Base-by-base conservation (phyloP, 176 grass and related monocot species). In the Zoysia japonica region DNA sequence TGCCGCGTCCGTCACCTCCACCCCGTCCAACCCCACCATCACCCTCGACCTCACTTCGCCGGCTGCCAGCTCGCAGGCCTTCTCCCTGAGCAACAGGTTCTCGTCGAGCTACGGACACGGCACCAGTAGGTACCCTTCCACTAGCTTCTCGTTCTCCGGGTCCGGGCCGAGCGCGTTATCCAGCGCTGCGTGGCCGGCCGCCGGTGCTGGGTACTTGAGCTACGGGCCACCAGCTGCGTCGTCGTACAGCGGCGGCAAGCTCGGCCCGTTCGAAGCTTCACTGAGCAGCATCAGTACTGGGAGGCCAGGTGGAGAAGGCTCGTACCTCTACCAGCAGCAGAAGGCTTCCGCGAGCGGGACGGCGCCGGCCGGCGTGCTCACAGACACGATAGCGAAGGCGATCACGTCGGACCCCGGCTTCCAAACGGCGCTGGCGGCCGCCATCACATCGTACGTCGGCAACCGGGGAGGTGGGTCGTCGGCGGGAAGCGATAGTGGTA, bases 1-100 rank as follows among this genome's bases (percentile, higher is more conserved):
- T 28, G 28, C 28, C 4, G 77, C 89, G 49, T 88, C 87, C 44
- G 74, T 94, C 72, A 94, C 83, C 7, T 87, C 89, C 75, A 89
- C 73, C 2, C 77, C 89, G 17, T 94, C 91, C 17, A 78, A 90
- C 85, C 89, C 94, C 14, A 90, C 94, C 38, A 88, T 97, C 83
- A 97, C 94, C 3, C 87, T 97, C 55, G 91, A 97, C 77, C 91
- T 94, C 85, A 98, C 96, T 16, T 56, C 91, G 17, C 82, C 83
- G n/a, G 71, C 80, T 10, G 48, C 82, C 36, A 61, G 62, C 53
- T 77, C 84, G 2, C 87, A 89, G 45, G 51, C 71, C 13, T 84
- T 87, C 75, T 78, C 76, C 3, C 45, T 83, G n/a, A 75, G 61
- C 78, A 88, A 48, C 63, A 88, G 83, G 67, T 83, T 82, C 83